Evolutionary conservation across 2,329 filamentous ascomycete genomes (phyloP), one percentile per base, ranked within the genome.

Genomic region (Aspergillus floridensis): DNA sequence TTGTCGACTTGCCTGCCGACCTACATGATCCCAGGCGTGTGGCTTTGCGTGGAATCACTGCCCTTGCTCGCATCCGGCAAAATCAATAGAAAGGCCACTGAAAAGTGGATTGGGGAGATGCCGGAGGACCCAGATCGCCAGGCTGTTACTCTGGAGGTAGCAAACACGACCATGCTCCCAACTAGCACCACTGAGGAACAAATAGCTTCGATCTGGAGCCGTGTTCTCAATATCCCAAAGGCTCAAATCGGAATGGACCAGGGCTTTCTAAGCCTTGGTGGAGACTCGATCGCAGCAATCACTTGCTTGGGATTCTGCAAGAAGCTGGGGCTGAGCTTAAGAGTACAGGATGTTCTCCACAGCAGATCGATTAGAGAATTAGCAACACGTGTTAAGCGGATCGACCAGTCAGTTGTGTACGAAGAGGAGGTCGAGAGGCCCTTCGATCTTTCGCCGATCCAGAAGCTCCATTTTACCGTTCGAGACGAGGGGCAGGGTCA

Each of bases 241-340:
- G 63, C 58, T 14, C 70, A 70, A 12, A 70, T 78, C n/a, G 68
- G 69, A 29, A 26, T 74, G 38, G 63, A 72, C 19, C 68, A 75
- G 50, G 73, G 74, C 47, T 82, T 82, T 61, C 63, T 82, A 4
- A 76, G 72, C 11, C 63, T 81, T 2, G 79, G 80, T 35, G 80
- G 80, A 54, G 80, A 82, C 58, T 81, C 79, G 0, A 81, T 82
- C 57, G 80, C 79, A 46, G 79, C 80, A 0, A 82, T 82, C 76
- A 79, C 79, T 51, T 80, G 80, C 44, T 75, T 80, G 59, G 77
- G 77, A 2, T 72, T 79, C 38, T 81, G 77, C 60, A 79, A 79
- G 51, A 80, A 79, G 64, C 68, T 71, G 38, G 78, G 78, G 1
- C 70, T 82, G 59, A 73, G 76, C 12, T 67, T 82, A 24, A 79